Base-by-base conservation (phyloP, 371 early-diverging fungal species). In the Umbelopsis sp. region DNA sequence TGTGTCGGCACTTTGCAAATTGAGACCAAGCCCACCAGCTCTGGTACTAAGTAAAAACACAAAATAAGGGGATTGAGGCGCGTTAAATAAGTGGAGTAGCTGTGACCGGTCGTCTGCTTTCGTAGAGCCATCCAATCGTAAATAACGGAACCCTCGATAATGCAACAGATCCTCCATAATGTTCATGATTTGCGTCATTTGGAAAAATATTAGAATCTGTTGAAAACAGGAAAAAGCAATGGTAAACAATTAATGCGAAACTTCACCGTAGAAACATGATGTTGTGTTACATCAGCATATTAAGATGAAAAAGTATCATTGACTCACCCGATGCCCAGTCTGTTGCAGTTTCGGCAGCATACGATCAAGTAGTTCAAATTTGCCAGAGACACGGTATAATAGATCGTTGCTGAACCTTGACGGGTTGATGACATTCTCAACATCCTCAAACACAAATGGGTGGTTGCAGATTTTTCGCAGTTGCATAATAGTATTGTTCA, bases 391-490 rank as follows among this genome's bases (percentile, higher is more conserved):
- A 63, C 94, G 90, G 76, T 77, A 96, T 22, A 94, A 80, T 16
- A 80, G 64, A n/a, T 86, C 86, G 48, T 88, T 87, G 70, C 78
- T 81, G 18, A 70, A 64, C 50, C 84, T 81, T 66, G 78, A 72
- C 22, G 94, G 92, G 73, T 93, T 91, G 66, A 95, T 83, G 18
- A 84, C 77, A 20, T 85, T 81, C 76, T 99, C 99, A 0, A 99
- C 99, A 70, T 96, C 97, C 51, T 93, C 91, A 80, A 97, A 98
- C 5, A 99, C 96, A 79, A 93, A 99, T 14, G 99, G 99, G 80
- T 99, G 99, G 80, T 99, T 99, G 80, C 99, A 99, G 66, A 99
- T 95, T 80, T 99, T 99, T 52, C 99, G 91, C 52, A 99, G 87
- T 81, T 99, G 99, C 99, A 99, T 99, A 69, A 99, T 93, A 4